Percentiles rank a stretch among this genome's conserved stretches.
These are phyloP conservation scores for Oxyria digyna DNA, from an alignment of 148 eudicot genomes.

Conservation along the genomic window DNA sequence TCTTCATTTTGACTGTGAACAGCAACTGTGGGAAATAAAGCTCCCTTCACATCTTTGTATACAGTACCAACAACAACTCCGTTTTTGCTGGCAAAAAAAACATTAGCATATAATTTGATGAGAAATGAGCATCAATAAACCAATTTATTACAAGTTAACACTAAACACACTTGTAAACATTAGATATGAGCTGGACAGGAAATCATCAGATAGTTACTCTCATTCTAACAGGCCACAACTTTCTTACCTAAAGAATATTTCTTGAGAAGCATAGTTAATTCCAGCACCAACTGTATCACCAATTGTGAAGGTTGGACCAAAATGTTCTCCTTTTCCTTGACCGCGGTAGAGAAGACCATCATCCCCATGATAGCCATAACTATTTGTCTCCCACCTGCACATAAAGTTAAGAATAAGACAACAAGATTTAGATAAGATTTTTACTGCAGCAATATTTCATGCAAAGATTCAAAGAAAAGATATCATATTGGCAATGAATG, in stretches of 20 bases:
- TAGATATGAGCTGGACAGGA: slow-evolving; percentile 8
- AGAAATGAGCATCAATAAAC: slow-evolving; percentile 3
- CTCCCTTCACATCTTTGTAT: slow-evolving; percentile 69
- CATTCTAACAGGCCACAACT: slow-evolving; percentile 7
- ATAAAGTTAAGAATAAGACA: background rate
- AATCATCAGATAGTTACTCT: slow-evolving; percentile 10
- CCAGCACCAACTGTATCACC: slow-evolving; percentile 94
- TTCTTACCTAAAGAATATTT: slow-evolving; percentile 92
- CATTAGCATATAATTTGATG: background rate
- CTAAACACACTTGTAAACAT: background rate
- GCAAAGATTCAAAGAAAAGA: background rate
- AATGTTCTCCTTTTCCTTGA: slow-evolving; percentile 69
- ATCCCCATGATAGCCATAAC: slow-evolving; percentile 96
- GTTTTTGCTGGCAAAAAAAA: slow-evolving; percentile 54
- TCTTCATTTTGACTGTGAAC: slow-evolving; percentile 97
- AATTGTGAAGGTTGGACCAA: slow-evolving; percentile 64
- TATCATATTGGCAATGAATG: background rate
- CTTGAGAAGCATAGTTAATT: slow-evolving; percentile 72
- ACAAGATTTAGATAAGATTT: background rate
- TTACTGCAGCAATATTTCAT: background rate
- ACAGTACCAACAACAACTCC: slow-evolving; percentile 56
- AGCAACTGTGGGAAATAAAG: slow-evolving; percentile 76
- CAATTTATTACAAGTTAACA: background rate
- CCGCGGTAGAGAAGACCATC: slow-evolving; percentile 86
- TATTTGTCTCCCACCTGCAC: slow-evolving; percentile 86